Base-by-base conservation (phyloP, 495 filamentous ascomycete genomes). In the Penicillium arizonense region DNA sequence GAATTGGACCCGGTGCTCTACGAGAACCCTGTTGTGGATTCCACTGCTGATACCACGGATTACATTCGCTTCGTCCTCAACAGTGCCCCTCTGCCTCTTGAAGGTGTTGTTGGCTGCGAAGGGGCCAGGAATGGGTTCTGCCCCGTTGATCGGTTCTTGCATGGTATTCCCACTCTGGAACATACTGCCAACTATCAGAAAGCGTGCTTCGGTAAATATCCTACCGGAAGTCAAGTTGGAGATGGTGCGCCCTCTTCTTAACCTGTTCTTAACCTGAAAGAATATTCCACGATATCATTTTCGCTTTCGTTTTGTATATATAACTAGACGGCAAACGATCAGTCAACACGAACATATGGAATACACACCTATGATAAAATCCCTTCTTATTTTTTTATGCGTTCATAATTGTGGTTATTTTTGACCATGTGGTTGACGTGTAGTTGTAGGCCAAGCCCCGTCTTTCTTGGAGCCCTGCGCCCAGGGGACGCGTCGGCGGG, bases 31-130 rank as follows among this genome's bases (percentile, higher is more conserved):
- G 36, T 35, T 30, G 16, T 69, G 0, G 30, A 51, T 0, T 40
- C 42, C 0, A 33, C 36, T n/a, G 7, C 14, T 1, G 18, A 52
- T 11, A 64, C 64, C 11, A 57, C 46, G 11, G 36, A 64, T 3
- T 65, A 60, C 44, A 63, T 71, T 21, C 66, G 66, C 2, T 71
- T 69, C 37, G 40, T 72, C 47, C 34, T 72, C 47, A 72, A 72
- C 37, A 58, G 56, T 20, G 52, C 60, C 7, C 66, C 68, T 7
- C 37, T 69, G 1, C 66, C 68, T 13, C 32, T 62, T 18, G 41
- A 63, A n/a, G 68, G 66, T 9, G 40, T 71, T 28, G 32, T 47
- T 34, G 64, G 62, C 1, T 72, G 69, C 38, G 61, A 68, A 44
- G 36, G 52, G 7, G 42, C 60, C 2, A 53, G 41, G n/a, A 64